Evolutionary conservation across 129 eudicot genomes (phyloP).

Genomic region (Tanacetum coccineum): DNA sequence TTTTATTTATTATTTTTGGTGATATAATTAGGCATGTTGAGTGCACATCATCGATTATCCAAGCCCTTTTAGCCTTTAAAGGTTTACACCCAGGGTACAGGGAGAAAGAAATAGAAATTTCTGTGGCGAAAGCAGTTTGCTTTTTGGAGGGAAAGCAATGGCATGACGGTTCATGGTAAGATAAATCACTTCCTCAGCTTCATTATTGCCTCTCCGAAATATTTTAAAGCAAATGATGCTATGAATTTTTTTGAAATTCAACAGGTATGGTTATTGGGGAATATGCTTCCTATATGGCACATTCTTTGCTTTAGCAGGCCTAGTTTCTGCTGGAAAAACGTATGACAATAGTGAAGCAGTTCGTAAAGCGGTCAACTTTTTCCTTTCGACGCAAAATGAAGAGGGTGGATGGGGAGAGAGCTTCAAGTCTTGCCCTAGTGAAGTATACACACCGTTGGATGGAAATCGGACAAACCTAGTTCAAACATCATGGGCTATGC

Average conservation of each 20-base stretch:
- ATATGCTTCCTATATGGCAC: slow-evolving; percentile 56
- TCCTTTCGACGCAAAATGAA: slow-evolving; percentile 40
- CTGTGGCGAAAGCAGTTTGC: slow-evolving; percentile 34
- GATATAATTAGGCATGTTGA: slow-evolving; percentile 52
- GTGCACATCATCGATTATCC: slow-evolving; percentile 49
- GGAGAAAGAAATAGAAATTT: slow-evolving; percentile 50
- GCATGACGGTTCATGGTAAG: slow-evolving; percentile 49
- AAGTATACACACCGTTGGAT: slow-evolving; percentile 41
- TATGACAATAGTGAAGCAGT: slow-evolving; percentile 38
- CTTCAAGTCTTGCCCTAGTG: slow-evolving; percentile 47
- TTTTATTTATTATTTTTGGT: not conserved
- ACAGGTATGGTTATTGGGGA: slow-evolving; percentile 68
- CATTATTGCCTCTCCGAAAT: not conserved
- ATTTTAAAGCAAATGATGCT: not conserved
- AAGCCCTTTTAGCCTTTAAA: slow-evolving; percentile 49
- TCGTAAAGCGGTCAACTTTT: slow-evolving; percentile 39
- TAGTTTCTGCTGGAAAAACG: slow-evolving; percentile 43
- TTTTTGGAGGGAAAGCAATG: slow-evolving; percentile 30
- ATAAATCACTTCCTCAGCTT: not conserved
- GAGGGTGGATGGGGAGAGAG: slow-evolving; percentile 81
- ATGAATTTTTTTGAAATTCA: slow-evolving; percentile 11
- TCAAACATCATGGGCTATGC: slow-evolving; percentile 47
- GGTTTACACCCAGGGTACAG: slow-evolving; percentile 45
- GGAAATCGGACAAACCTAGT: slow-evolving; percentile 32
- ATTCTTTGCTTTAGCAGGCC: slow-evolving; percentile 42